Evolutionary conservation across 1,139 yeast species (phyloP).

Genomic region (Yamadazyma oceani): DNA sequence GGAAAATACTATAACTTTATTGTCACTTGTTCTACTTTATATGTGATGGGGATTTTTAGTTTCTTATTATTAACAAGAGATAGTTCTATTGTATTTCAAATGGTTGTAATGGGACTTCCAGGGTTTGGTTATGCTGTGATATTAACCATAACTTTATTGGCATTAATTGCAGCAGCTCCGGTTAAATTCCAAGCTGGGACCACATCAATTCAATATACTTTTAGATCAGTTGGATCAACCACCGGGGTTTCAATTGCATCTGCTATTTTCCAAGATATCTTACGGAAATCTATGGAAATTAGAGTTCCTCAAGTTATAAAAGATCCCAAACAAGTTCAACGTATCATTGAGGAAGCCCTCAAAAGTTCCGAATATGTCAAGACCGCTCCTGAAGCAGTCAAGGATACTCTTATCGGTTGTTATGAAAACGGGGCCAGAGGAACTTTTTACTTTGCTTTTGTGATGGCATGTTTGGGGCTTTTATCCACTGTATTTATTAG

Average conservation of each 20-base stretch:
- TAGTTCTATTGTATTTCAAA: slow-evolving; percentile 39
- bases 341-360: slow-evolving; percentile 51
- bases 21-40: slow-evolving; percentile 24
- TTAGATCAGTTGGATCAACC: slow-evolving; percentile 74
- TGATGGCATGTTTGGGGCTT: slow-evolving; percentile 38
- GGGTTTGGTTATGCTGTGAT: slow-evolving; percentile 63
- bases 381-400: slow-evolving; percentile 49
- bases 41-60: slow-evolving; percentile 41
- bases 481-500: slow-evolving; percentile 38
- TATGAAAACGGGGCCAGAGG: slow-evolving; percentile 53
- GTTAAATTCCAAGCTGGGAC: slow-evolving; percentile 66
- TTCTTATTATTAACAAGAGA: slow-evolving; percentile 39
- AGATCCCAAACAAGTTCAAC: slow-evolving; percentile 32
- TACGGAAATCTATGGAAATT: slow-evolving; percentile 18
- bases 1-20: slow-evolving; percentile 63
- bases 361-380: slow-evolving; percentile 57
- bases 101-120: slow-evolving; percentile 38
- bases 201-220: slow-evolving; percentile 74
- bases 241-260: slow-evolving; percentile 69
- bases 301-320: slow-evolving; percentile 26
- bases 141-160: slow-evolving; percentile 64
- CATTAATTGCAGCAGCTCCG: slow-evolving; percentile 66
- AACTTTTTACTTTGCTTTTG: slow-evolving; percentile 51
- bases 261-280: slow-evolving; percentile 55
- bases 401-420: slow-evolving; percentile 43